phyloP scores from a whole-genome alignment of 306 rosid genomes.

The Gillenia trifoliata region DNA sequence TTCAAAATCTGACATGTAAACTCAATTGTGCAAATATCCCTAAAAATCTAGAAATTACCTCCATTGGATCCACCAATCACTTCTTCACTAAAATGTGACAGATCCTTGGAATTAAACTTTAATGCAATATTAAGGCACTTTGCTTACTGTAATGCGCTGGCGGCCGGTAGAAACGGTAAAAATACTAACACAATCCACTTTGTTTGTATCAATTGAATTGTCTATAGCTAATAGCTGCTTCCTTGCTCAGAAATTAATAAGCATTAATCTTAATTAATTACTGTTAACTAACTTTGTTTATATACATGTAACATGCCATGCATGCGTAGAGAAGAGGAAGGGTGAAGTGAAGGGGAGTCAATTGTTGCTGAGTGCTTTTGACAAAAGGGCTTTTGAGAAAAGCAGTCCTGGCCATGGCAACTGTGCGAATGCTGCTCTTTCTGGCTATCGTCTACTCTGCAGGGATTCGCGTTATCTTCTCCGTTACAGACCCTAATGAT shows the following conservation, averaged over 20 bases:
- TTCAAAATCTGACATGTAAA: too few species aligned
- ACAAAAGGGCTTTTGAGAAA: background rate
- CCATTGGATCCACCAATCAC: too few species aligned
- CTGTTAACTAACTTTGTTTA: background rate
- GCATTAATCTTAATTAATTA: background rate
- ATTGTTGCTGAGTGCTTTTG: background rate
- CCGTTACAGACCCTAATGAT: slow-evolving; percentile 57
- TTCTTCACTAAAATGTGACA: too few species aligned
- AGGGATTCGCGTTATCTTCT: slow-evolving; percentile 31
- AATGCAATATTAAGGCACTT: too few species aligned
- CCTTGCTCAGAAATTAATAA: background rate
- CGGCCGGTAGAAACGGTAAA: background rate
- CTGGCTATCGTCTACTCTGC: slow-evolving; percentile 33
- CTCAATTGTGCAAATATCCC: too few species aligned
- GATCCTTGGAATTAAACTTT: too few species aligned
- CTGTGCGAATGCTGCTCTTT: slow-evolving; percentile 27
- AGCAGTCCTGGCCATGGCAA: slow-evolving; percentile 18
- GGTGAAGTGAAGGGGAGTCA: background rate
- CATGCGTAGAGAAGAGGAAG: background rate
- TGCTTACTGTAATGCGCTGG: background rate
- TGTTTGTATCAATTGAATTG: background rate
- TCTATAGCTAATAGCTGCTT: background rate
- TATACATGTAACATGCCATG: background rate
- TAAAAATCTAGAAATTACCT: too few species aligned
- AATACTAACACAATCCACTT: background rate